phyloP scores from a whole-genome alignment of 768 basidiomycete species.

The Calvatia gigantea region DNA sequence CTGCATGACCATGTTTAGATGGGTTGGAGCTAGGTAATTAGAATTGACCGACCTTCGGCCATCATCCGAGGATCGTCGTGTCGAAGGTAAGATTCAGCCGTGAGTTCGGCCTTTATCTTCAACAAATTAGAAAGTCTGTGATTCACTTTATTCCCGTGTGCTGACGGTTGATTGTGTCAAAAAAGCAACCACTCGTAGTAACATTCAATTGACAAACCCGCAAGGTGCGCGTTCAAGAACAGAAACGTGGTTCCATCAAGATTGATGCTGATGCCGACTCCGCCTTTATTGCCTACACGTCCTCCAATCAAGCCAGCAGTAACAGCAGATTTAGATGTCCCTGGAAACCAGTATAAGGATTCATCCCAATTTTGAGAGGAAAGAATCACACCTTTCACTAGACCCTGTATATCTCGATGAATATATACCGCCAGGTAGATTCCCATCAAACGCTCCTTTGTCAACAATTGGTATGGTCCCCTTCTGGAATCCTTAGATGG shows the following conservation, averaged over 20 bases:
- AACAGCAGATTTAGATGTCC: constrained; percentile 77
- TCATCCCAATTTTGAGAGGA: not conserved
- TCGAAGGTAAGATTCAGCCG: constrained; percentile 73
- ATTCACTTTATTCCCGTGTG: constrained; percentile 71
- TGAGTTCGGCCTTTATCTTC: constrained; percentile 86
- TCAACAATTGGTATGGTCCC: constrained; percentile 81
- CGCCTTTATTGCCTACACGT: constrained; percentile 89
- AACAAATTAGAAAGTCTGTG: constrained; percentile 81
- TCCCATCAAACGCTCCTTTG: constrained; percentile 91
- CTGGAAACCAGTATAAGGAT: constrained; percentile 28
- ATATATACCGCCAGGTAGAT: constrained; percentile 77
- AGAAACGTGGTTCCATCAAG: constrained; percentile 79
- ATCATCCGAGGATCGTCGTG: constrained; percentile 59
- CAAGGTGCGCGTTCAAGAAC: constrained; percentile 89
- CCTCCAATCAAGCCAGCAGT: constrained; percentile 90
- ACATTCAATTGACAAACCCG: constrained; percentile 44
- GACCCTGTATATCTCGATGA: constrained; percentile 62
- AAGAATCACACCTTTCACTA: constrained; percentile 51
- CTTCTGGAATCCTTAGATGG: constrained; percentile 41
- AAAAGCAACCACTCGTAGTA: not conserved
- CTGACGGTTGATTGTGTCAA: constrained; percentile 29
- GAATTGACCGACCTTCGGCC: constrained; percentile 57
- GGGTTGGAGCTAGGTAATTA: not conserved
- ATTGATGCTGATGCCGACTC: constrained; percentile 86
- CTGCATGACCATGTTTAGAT: constrained; percentile 27